Base-by-base conservation (phyloP, 169 alveolate species). In the Theileria orientalis region DNA sequence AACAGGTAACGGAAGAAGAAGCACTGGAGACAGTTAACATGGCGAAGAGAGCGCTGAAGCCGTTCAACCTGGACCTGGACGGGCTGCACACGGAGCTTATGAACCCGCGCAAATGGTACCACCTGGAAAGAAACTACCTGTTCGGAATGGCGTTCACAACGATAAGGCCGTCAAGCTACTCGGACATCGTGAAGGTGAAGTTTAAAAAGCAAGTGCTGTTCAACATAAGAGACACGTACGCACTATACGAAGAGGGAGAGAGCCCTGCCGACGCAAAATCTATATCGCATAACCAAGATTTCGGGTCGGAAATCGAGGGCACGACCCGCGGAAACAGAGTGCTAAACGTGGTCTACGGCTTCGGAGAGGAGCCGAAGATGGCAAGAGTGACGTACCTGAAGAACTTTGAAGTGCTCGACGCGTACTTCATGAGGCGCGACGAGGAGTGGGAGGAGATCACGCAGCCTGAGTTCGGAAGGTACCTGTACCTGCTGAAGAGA, bases 101-200 rank as follows among this genome's bases (percentile, higher is more conserved):
- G 44, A 37, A 37, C 44, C 44, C 44, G 9, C 44, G 5, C 9
- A 7, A 37, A 37, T 37, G 44, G 9, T 37, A 37, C 25, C 14
- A 56, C 13, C 66, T 27, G 3, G 19, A 16, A 13, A 56, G 66
- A 32, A 56, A 25, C 37, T 14, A 56, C 25, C 16, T 56, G 32
- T 56, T n/a, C 66, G 66, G 66, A 56, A 3, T 30, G 21, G 40
- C 14, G 29, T 56, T 56, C 37, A 56, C 66, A 33, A 56, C 21
- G 21, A 32, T 56, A 0, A 56, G 21, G 19, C 42, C 60, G 14
- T 5, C 66, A 56, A 29, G 16, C 66, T 56, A 21, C 16, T 21
- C 60, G 13, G 19, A 49, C 60, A 49, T 49, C 25, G 32, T 14
- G 60, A 32, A 27, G 0, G 42, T 56, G 16, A 56, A 56, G 21